Conservation (phyloP, 495 filamentous ascomycete genomes). For the Clavariopsis aquatica region DNA sequence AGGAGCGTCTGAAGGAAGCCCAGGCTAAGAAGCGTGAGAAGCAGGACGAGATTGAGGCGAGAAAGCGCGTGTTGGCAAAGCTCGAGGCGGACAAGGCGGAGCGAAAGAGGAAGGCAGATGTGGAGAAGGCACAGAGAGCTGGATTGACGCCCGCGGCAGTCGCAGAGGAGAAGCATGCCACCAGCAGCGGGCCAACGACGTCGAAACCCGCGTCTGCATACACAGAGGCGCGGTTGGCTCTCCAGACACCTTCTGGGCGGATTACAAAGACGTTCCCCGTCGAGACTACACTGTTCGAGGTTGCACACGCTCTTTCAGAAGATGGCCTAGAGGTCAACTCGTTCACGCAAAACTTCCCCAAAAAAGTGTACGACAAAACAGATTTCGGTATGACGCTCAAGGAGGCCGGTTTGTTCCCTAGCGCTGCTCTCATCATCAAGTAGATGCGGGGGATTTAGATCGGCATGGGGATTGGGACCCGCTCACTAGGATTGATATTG, state of each 20-base stretch:
- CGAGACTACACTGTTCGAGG: constrained; percentile 90
- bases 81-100: constrained; percentile 91
- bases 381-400: constrained; percentile 91
- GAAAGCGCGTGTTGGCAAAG: constrained; percentile 82
- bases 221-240: constrained; percentile 75
- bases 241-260: constrained; percentile 74
- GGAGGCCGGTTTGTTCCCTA: constrained; percentile 87
- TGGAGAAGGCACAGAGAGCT: constrained; percentile 78
- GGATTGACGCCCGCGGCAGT: constrained; percentile 60
- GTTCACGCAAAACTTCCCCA: constrained; percentile 84
- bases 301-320: constrained; percentile 69
- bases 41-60: constrained; percentile 79
- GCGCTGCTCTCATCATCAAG: constrained; percentile 79
- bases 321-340: constrained; percentile 65
- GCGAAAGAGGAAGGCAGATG: constrained; percentile 76
- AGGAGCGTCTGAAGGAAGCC: constrained; percentile 88
- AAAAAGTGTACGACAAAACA: constrained; percentile 73
- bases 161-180: constrained; percentile 19
- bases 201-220: constrained; percentile 65
- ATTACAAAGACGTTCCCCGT: constrained; percentile 80
- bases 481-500: background rate
- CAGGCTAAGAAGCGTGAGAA: constrained; percentile 83
- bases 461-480: background rate
- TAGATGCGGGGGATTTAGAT: constrained; percentile 34
- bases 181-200: constrained; percentile 48